Base-by-base conservation (phyloP, 495 filamentous ascomycete species). In the Hypomontagnella submonticulosa region DNA sequence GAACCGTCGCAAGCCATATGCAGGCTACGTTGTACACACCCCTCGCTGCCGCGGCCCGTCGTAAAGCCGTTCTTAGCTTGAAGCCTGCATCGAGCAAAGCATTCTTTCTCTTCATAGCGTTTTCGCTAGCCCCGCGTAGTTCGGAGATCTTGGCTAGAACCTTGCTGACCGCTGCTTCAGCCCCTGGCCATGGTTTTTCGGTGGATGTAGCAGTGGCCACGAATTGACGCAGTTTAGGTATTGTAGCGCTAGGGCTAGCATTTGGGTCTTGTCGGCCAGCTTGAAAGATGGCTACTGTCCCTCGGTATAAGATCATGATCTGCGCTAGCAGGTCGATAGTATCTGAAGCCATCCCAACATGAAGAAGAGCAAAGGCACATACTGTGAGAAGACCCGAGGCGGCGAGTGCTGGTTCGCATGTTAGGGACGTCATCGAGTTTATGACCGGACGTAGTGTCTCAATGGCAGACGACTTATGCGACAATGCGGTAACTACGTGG, bases 341-440 rank as follows among this genome's bases (percentile, higher is more conserved):
- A 33, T 58, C 55, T 20, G 20, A 16, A 33, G 20, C 44, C 18
- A 58, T 36, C 12, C 55, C 55, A 16, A 33, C 44, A 27, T 41
- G 55, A n/a, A 58, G 55, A 42, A 50, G 30, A 12, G 55, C 43
- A 33, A 58, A 58, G 9, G 55, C 55, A 13, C 55, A 56, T 34
- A 58, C 55, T 4, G 55, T 49, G 12, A 58, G 55, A n/a, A 58
- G 55, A n/a, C 55, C 44, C 19, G 55, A 58, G 12, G 55, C 55
- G 2, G 34, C 44, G 6, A 58, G 11, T 11, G 55, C 55, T 2
- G 55, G 55, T 19, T 58, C 44, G 23, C 43, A 58, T 38, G 55
- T 56, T 7, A 16, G 12, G n/a, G 38, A n/a, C 6, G 23, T 49
- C 8, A 49, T 58, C 12, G 55, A 46, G 15, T 58, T 33, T 18